Conservation (phyloP, 805 yeast genomes). For the Clavispora vitiphila region DNA sequence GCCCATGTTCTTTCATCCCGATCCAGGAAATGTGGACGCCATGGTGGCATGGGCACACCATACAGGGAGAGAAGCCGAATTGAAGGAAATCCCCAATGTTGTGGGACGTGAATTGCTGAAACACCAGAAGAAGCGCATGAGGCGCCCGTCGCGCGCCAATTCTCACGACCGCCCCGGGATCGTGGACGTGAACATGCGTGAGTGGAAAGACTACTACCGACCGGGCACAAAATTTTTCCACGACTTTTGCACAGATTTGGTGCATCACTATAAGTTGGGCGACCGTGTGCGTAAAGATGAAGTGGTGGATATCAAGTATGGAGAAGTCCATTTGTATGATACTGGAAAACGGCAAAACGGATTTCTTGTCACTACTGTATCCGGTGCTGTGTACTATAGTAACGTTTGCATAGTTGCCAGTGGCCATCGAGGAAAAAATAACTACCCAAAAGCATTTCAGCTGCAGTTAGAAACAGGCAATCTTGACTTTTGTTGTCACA, state of each 20-base stretch:
- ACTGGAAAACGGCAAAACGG: constrained; percentile 23
- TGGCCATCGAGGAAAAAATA: constrained; percentile 33
- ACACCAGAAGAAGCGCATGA: constrained; percentile 33
- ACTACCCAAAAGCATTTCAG: constrained; percentile 23
- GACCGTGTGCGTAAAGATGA: constrained; percentile 27
- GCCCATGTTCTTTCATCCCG: constrained; percentile 47
- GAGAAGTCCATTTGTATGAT: constrained; percentile 19
- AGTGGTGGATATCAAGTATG: constrained; percentile 29
- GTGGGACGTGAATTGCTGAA: constrained; percentile 43
- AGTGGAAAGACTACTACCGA: constrained; percentile 40
- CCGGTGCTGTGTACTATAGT: constrained; percentile 30
- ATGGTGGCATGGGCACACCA: constrained; percentile 36
- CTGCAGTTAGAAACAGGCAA: constrained; percentile 2
- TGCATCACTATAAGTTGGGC: constrained; percentile 27
- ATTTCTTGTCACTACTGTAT: constrained; percentile 26
- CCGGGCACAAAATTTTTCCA: constrained; percentile 37
- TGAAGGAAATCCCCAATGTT: constrained; percentile 38
- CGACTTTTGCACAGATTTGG: constrained; percentile 34
- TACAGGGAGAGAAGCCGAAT: constrained; percentile 27
- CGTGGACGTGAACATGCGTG: constrained; percentile 41
- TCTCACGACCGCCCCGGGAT: constrained; percentile 29
- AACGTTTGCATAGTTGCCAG: constrained; percentile 29
- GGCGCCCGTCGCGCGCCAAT: constrained; percentile 17
- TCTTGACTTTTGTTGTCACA: constrained; percentile 28
- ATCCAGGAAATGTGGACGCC: constrained; percentile 41